phyloP scores from a whole-genome alignment of 1,139 yeast genomes.

The Sugiyamaella novakii region DNA sequence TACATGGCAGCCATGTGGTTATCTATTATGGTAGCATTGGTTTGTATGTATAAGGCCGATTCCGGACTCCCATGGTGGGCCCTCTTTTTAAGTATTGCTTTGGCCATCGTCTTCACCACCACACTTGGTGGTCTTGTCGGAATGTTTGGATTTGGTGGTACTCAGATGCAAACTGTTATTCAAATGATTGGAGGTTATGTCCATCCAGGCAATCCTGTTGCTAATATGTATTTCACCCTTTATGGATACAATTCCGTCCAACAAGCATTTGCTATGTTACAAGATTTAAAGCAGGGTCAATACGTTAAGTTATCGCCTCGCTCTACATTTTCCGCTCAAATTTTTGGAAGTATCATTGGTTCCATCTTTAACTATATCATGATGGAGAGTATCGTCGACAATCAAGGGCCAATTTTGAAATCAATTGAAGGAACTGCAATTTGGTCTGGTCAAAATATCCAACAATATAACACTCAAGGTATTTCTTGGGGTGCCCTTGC shows the following conservation, averaged over 20 bases:
- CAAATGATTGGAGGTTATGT: conserved; percentile 54
- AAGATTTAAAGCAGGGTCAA: conserved; percentile 56
- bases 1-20: conserved; percentile 49
- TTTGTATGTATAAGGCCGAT: conserved; percentile 45
- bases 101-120: conserved; percentile 52
- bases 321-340: conserved; percentile 49
- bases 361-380: conserved; percentile 38
- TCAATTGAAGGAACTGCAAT: conserved; percentile 39
- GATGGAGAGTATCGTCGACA: conserved; percentile 38
- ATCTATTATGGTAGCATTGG: conserved; percentile 52
- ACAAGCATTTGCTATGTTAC: conserved; percentile 37
- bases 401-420: conserved; percentile 34
- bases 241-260: conserved; percentile 34
- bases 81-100: conserved; percentile 50
- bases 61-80: conserved; percentile 58
- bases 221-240: conserved; percentile 39
- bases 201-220: conserved; percentile 52
- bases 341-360: conserved; percentile 44
- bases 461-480: conserved; percentile 41
- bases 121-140: conserved; percentile 47
- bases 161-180: conserved; percentile 49
- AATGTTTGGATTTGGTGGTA: conserved; percentile 44
- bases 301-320: conserved; percentile 54
- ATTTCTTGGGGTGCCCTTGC: conserved; percentile 41
- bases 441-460: conserved; percentile 42